Conservation (phyloP, 2,329 filamentous ascomycete species). For the Aspergillus ibericus region DNA sequence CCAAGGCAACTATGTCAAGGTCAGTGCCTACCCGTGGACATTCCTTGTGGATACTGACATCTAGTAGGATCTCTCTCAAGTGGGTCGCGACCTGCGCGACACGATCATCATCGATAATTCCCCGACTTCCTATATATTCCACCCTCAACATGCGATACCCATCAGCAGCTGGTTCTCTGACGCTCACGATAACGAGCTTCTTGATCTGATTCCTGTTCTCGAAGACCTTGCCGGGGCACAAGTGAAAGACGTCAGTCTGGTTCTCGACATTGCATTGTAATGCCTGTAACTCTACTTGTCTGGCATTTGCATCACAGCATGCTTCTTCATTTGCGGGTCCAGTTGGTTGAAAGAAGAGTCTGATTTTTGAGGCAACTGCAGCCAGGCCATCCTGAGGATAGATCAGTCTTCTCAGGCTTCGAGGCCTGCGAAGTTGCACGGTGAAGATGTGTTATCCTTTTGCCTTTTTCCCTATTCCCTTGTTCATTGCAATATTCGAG, state of each 20-base stretch:
- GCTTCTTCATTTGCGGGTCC: constrained; percentile 15
- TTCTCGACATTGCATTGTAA: constrained; percentile 81
- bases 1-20: constrained; percentile 98
- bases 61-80: constrained; percentile 82
- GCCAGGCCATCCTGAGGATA: background rate
- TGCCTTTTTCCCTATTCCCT: constrained; percentile 5
- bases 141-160: constrained; percentile 95
- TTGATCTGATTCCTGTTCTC: constrained; percentile 96
- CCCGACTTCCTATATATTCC: constrained; percentile 98
- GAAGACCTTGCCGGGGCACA: constrained; percentile 89
- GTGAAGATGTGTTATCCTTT: constrained; percentile 3
- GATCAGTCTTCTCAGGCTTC: background rate
- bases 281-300: constrained; percentile 30
- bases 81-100: constrained; percentile 91
- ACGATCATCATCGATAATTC: constrained; percentile 99
- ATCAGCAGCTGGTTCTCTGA: constrained; percentile 99
- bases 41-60: constrained; percentile 13
- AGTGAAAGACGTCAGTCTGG: constrained; percentile 93
- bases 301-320: constrained; percentile 32
- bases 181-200: constrained; percentile 96
- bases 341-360: constrained; percentile 14
- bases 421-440: background rate
- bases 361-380: background rate
- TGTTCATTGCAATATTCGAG: background rate
- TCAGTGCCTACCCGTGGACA: constrained; percentile 23